These are phyloP conservation scores for Plantago ovata DNA, from an alignment of 257 asterid genomes.

Conservation along the genomic window DNA sequence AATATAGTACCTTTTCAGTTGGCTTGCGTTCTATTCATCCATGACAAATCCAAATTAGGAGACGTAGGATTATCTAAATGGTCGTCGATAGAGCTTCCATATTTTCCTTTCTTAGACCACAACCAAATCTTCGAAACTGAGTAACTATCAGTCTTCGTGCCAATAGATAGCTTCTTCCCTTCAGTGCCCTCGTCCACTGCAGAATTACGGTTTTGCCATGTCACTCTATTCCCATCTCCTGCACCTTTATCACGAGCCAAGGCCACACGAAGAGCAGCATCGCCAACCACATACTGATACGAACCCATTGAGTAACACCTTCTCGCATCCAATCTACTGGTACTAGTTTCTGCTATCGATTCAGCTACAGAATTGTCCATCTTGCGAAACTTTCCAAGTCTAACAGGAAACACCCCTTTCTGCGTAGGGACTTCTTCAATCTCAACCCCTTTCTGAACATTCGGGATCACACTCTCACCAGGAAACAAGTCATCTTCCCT, in stretches of 20 bases:
- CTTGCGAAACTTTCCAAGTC: conserved; percentile 58
- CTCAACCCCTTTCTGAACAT: conserved; percentile 52
- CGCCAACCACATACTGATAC: conserved; percentile 82
- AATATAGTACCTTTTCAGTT: conserved; percentile 23
- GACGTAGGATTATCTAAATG: conserved; percentile 28
- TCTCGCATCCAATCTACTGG: conserved; percentile 83
- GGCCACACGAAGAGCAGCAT: conserved; percentile 69
- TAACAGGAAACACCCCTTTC: conserved; percentile 64
- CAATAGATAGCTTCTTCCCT: conserved; percentile 56
- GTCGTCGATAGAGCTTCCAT: conserved; percentile 39
- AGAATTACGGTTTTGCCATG: conserved; percentile 23
- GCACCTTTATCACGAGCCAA: conserved; percentile 39
- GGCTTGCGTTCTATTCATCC: conserved; percentile 32
- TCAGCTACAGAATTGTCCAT: conserved; percentile 22
- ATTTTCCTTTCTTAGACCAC: conserved; percentile 66
- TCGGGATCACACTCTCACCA: conserved; percentile 35
- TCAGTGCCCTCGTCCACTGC: conserved; percentile 22
- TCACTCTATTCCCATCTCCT: conserved; percentile 17
- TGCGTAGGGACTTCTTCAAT: conserved; percentile 48
- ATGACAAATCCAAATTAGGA: conserved; percentile 28
- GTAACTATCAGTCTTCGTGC: conserved; percentile 67
- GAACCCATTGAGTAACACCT: conserved; percentile 96
- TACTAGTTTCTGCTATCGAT: conserved; percentile 67
- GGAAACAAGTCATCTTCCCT: conserved; percentile 52
- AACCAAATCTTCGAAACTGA: conserved; percentile 89